A percentile compares a stretch with the other conserved stretches of the same genome.
Conservation (phyloP, 140 eudicot genomes). For the Anethum foeniculum region DNA sequence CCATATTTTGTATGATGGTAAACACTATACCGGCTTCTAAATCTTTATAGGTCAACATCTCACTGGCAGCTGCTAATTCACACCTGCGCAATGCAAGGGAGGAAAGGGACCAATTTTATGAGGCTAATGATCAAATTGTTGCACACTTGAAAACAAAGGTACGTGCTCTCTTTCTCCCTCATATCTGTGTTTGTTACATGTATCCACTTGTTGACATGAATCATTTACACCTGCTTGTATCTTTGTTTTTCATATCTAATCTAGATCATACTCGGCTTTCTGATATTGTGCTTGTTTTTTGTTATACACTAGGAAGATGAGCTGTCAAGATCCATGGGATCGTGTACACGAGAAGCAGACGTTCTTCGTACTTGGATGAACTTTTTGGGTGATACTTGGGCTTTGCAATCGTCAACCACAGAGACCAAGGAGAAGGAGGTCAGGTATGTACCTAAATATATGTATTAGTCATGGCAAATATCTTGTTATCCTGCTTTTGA, state of each 20-base stretch:
- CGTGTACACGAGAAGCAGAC: constrained; percentile 67
- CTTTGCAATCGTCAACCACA: constrained; percentile 58
- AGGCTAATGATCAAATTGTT: constrained; percentile 93
- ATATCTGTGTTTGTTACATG: not conserved
- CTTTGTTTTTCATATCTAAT: constrained; percentile 1
- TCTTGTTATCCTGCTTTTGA: not conserved
- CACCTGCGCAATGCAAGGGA: constrained; percentile 83
- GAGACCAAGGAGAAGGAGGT: constrained; percentile 71
- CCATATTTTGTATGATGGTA: not conserved
- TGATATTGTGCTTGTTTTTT: not conserved
- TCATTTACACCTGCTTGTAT: not conserved
- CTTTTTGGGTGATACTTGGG: constrained; percentile 93
- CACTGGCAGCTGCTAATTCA: constrained; percentile 76
- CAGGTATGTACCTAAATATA: constrained; percentile 38
- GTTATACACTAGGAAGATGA: constrained; percentile 65
- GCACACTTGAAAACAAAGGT: constrained; percentile 87
- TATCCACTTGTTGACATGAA: not conserved
- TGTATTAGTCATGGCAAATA: not conserved
- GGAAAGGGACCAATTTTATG: constrained; percentile 93
- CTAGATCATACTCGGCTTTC: constrained; percentile 1
- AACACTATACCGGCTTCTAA: not conserved
- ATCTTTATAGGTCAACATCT: constrained; percentile 59
- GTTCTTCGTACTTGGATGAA: constrained; percentile 86
- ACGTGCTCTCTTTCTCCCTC: not conserved
- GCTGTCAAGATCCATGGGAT: constrained; percentile 59